Evolutionary conservation across 352 stramenopile genomes (phyloP).

Genomic region (Nothophytophthora sp.): DNA sequence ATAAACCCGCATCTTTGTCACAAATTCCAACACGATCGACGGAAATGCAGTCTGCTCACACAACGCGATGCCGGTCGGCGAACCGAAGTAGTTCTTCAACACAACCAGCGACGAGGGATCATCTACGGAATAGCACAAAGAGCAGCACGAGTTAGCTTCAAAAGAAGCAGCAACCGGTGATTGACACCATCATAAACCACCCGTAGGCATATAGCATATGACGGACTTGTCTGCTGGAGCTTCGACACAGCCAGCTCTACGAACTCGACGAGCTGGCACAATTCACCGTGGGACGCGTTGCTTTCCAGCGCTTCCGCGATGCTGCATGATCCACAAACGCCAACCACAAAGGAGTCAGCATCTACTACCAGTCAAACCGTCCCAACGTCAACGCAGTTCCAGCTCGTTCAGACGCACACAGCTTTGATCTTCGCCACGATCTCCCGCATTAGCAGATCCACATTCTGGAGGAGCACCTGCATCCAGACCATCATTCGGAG

Average conservation of each 20-base stretch:
- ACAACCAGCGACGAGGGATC: slow-evolving; percentile 29
- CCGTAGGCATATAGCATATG: slow-evolving; percentile 24
- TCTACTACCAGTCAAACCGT: neutral
- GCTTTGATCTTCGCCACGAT: slow-evolving; percentile 48
- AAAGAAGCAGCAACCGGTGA: neutral
- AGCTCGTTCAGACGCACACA: slow-evolving; percentile 33
- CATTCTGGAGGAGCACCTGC: slow-evolving; percentile 53
- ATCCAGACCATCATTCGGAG: neutral
- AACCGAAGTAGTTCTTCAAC: slow-evolving; percentile 58
- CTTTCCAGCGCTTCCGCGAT: slow-evolving; percentile 49
- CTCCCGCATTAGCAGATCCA: slow-evolving; percentile 59
- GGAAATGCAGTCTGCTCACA: slow-evolving; percentile 75
- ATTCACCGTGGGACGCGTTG: slow-evolving; percentile 31
- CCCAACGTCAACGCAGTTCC: too few species aligned
- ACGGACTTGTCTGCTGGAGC: slow-evolving; percentile 39
- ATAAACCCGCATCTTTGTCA: slow-evolving; percentile 51
- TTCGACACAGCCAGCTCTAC: slow-evolving; percentile 44
- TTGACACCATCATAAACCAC: neutral
- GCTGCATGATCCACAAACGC: slow-evolving; percentile 19
- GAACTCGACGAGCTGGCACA: slow-evolving; percentile 44
- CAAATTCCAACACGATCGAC: slow-evolving; percentile 67
- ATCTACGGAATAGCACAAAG: slow-evolving; percentile 17
- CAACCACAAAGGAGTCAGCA: neutral
- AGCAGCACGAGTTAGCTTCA: neutral
- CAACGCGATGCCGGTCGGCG: slow-evolving; percentile 32